phyloP scores from a whole-genome alignment of 345 rosid species.

The Triadica sebifera region DNA sequence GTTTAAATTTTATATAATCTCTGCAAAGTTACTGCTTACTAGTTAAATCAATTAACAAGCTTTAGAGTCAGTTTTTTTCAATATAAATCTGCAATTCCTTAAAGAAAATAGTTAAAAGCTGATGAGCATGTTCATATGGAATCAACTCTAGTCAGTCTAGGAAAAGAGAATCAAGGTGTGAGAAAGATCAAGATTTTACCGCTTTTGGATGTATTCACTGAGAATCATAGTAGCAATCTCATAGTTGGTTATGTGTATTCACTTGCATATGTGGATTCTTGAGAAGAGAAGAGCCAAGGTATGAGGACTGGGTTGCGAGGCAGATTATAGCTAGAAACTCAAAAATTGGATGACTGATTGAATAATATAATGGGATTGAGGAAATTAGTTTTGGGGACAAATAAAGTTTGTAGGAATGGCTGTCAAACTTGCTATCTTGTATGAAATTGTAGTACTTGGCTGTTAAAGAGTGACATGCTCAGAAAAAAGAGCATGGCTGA shows the following conservation, averaged over 20 bases:
- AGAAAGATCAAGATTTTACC: background rate
- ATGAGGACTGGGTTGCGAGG: background rate
- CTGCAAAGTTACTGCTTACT: background rate
- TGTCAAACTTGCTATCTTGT: no score
- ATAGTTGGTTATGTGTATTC: background rate
- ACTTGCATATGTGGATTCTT: background rate
- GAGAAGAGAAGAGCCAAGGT: background rate
- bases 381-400: background rate
- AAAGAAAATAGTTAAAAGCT: background rate
- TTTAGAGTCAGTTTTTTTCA: background rate
- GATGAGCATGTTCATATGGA: background rate
- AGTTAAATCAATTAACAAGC: background rate
- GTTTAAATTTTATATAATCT: background rate
- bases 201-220: background rate
- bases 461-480: background rate
- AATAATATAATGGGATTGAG: background rate
- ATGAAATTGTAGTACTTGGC: constrained; percentile 1
- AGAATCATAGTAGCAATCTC: background rate
- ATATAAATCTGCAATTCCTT: background rate
- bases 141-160: background rate
- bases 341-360: background rate
- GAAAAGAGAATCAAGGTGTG: background rate
- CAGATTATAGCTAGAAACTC: background rate
- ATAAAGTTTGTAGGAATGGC: no score
- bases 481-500: background rate